These are phyloP conservation scores for Fusarium secorum DNA, from an alignment of 2,329 filamentous ascomycete genomes.

Conservation along the genomic window DNA sequence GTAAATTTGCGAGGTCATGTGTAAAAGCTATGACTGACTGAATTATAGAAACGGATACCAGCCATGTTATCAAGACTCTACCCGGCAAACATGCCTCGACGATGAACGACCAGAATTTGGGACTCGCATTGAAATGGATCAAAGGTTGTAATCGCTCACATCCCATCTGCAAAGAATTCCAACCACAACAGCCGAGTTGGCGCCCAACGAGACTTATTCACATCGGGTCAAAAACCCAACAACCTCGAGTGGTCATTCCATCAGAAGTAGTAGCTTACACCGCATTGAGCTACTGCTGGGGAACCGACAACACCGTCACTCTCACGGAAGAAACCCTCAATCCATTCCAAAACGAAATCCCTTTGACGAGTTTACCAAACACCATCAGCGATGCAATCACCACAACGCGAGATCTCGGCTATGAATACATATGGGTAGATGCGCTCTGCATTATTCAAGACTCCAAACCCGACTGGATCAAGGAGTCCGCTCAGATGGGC, in stretches of 20 bases:
- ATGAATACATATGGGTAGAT: constrained; percentile 1
- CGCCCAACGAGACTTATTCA: not conserved
- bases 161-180: not conserved
- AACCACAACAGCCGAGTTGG: not conserved
- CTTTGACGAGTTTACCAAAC: fast-evolving
- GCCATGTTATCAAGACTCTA: not conserved
- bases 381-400: not conserved
- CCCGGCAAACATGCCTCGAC: not conserved
- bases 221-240: not conserved
- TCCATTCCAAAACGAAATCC: not conserved
- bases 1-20: fast-evolving
- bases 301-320: not conserved
- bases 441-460: not conserved
- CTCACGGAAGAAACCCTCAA: not conserved
- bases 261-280: fast-evolving
- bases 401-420: not conserved
- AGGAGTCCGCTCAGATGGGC: not conserved
- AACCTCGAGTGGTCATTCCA: not conserved
- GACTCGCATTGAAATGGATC: not conserved
- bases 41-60: not conserved
- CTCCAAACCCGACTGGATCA: not conserved
- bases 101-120: not conserved
- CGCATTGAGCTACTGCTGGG: constrained; percentile 3
- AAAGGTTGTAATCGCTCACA: not conserved
- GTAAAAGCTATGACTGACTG: not conserved